Evolutionary conservation across 208 protist species (phyloP).

Genomic region (Trypanosoma rangeli): DNA sequence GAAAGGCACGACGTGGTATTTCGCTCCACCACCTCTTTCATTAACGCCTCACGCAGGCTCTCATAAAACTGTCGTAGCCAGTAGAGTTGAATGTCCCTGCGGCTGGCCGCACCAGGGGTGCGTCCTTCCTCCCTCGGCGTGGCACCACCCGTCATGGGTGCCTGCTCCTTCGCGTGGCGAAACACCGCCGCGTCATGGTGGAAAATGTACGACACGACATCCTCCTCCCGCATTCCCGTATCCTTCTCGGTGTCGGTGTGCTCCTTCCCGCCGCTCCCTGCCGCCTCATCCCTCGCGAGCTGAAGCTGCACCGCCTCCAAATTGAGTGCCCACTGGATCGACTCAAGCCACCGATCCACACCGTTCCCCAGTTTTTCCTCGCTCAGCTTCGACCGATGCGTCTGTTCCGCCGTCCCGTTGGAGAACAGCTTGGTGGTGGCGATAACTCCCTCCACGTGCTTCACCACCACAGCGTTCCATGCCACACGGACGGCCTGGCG

Average conservation of each 20-base stretch:
- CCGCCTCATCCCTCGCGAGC: background rate
- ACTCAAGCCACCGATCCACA: background rate
- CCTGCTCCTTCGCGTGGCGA: background rate
- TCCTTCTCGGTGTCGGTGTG: background rate
- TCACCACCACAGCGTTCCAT: constrained; percentile 9
- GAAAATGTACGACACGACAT: constrained; percentile 16
- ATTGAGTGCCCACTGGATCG: constrained; percentile 7
- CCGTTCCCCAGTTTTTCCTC: background rate
- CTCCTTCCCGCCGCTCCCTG: background rate
- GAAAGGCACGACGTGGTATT: constrained; percentile 15
- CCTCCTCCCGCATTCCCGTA: background rate
- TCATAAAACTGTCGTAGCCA: constrained; percentile 20
- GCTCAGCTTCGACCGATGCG: background rate
- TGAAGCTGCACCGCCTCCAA: background rate
- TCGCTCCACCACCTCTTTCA: background rate
- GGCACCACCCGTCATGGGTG: background rate
- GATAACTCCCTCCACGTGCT: background rate
- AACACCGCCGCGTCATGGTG: background rate
- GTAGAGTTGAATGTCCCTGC: constrained; percentile 18
- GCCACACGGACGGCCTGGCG: background rate
- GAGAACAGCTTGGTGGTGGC: background rate
- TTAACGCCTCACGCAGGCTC: background rate
- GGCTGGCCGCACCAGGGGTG: background rate
- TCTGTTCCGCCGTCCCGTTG: background rate
- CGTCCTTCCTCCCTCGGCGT: background rate